A percentile compares a stretch with the other conserved stretches of the same genome.
Evolutionary conservation across 2,329 filamentous ascomycete species (phyloP).

Genomic region (Truncatella angustata): DNA sequence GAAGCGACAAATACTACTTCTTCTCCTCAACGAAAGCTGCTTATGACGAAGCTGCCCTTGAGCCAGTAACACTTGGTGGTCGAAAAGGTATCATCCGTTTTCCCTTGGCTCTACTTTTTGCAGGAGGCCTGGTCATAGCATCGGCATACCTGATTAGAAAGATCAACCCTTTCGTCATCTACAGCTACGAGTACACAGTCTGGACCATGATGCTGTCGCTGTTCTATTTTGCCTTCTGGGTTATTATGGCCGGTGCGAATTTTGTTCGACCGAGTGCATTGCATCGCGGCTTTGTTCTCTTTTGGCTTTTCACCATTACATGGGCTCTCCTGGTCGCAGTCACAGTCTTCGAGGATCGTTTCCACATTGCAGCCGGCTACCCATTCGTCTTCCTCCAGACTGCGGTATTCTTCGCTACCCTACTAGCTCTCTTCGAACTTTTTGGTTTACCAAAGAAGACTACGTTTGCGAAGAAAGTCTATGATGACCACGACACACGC

Average conservation of each 20-base stretch:
- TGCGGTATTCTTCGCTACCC: conserved; percentile 68
- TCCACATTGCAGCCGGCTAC: conserved; percentile 76
- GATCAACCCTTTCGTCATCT: conserved; percentile 86
- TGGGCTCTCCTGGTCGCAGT: conserved; percentile 73
- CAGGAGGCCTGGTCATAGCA: conserved; percentile 67
- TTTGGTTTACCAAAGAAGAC: conserved; percentile 72
- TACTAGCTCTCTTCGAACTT: conserved; percentile 76
- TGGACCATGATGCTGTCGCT: conserved; percentile 84
- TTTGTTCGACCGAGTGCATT: conserved; percentile 82
- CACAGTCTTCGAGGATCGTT: conserved; percentile 75
- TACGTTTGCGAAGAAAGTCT: conserved; percentile 62
- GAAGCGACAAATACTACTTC: conserved; percentile 81
- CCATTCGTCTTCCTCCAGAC: conserved; percentile 78
- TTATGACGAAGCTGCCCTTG: conserved; percentile 54
- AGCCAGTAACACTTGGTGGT: conserved; percentile 66
- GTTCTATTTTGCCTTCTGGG: conserved; percentile 81
- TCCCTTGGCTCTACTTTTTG: conserved; percentile 69
- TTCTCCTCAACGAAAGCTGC: conserved; percentile 64
- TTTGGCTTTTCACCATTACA: conserved; percentile 78
- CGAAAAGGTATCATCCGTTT: conserved; percentile 83
- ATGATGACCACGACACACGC: conserved; percentile 45
- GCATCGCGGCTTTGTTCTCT: conserved; percentile 73
- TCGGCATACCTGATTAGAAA: conserved; percentile 75
- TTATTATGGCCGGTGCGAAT: conserved; percentile 66
- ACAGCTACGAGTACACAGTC: conserved; percentile 76